Conservation (phyloP, 139 green algal species). For the Diplosphaera chodatii region DNA sequence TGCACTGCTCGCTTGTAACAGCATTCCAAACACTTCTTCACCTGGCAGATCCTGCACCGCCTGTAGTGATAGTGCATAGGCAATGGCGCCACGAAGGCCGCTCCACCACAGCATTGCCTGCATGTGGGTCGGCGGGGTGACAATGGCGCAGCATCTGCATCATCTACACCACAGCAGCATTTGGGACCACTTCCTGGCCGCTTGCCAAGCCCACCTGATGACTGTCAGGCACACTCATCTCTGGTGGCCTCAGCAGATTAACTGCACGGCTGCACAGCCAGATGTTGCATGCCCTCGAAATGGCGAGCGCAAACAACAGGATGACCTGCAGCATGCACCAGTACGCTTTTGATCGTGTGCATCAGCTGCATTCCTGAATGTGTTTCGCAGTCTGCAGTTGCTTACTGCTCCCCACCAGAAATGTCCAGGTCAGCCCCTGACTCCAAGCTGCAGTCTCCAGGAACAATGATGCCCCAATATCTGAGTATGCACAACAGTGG, state of each 20-base stretch:
- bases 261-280: not conserved
- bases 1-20: no score
- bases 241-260: not conserved
- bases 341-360: no score
- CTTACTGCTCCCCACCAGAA: not conserved
- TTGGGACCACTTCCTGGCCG: no score
- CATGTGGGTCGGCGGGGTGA: no score
- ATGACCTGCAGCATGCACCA: not conserved
- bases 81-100: slow-evolving; percentile 52
- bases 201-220: not conserved
- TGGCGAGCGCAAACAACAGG: not conserved
- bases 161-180: no score
- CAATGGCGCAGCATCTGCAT: no score
- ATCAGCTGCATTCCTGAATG: no score
- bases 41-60: slow-evolving; percentile 27
- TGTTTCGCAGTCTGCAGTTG: no score
- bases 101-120: slow-evolving; percentile 58
- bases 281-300: not conserved
- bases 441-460: not conserved
- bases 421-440: not conserved
- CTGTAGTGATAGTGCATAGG: slow-evolving; percentile 51
- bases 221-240: not conserved
- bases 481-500: no score
- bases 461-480: not conserved
- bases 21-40: no score